phyloP scores from a whole-genome alignment of 768 basidiomycete species.

The Mycena epipterygia region DNA sequence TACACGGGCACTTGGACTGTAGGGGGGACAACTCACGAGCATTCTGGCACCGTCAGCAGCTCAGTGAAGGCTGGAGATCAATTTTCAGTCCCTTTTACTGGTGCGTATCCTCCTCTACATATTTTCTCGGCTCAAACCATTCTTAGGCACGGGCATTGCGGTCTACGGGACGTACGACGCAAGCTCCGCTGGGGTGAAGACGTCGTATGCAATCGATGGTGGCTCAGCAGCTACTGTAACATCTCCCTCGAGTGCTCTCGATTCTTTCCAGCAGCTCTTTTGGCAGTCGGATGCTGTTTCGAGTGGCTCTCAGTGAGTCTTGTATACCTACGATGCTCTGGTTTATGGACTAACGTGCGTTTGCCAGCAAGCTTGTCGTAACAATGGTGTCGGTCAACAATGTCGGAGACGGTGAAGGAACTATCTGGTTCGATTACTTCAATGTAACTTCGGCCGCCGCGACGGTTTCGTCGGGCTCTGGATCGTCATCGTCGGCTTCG shows the following conservation, averaged over 20 bases:
- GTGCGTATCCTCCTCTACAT: background rate
- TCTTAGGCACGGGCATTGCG: constrained; percentile 3
- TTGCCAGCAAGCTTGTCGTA: constrained; percentile 46
- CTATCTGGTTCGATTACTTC: constrained; percentile 60
- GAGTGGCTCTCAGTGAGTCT: constrained; percentile 47
- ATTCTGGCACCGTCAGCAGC: constrained; percentile 7
- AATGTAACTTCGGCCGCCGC: constrained; percentile 37
- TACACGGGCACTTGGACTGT: constrained; percentile 18
- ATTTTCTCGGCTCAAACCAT: background rate
- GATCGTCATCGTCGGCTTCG: background rate
- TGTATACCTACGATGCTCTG: background rate
- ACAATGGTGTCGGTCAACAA: constrained; percentile 52
- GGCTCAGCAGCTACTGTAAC: background rate
- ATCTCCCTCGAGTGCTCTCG: background rate
- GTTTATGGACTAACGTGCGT: background rate
- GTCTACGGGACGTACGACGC: constrained; percentile 19
- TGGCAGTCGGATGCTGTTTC: constrained; percentile 48
- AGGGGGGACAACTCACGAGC: constrained; percentile 7
- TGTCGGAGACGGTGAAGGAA: constrained; percentile 48
- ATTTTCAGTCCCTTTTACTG: constrained; percentile 19
- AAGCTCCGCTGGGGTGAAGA: constrained; percentile 2
- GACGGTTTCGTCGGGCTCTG: background rate
- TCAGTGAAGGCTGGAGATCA: constrained; percentile 1
- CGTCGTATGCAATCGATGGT: constrained; percentile 16
- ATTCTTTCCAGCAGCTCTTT: constrained; percentile 46